Conservation (phyloP, 2,329 filamentous ascomycete genomes). For the Aspergillus bombycis region DNA sequence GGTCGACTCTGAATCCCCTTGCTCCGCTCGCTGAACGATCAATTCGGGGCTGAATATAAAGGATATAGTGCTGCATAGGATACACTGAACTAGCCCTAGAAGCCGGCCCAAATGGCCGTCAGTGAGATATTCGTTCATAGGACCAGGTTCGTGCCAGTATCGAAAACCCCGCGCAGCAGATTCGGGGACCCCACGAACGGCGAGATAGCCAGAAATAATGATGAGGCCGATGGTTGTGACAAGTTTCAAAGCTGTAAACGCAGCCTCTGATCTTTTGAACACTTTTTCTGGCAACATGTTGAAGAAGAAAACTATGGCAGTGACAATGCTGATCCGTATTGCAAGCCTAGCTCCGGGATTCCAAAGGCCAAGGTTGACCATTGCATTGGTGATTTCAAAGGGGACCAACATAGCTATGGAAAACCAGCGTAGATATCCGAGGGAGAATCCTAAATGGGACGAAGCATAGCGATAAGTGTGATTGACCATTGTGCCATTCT, state of each 20-base stretch:
- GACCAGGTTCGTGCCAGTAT: constrained; percentile 54
- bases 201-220: constrained; percentile 54
- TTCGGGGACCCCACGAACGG: constrained; percentile 54
- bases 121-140: constrained; percentile 53
- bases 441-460: constrained; percentile 42
- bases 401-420: constrained; percentile 49
- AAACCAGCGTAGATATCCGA: constrained; percentile 51
- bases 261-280: constrained; percentile 54
- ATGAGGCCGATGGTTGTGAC: constrained; percentile 53
- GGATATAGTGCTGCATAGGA: constrained; percentile 55
- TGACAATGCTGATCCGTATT: constrained; percentile 55
- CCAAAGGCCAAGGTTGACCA: constrained; percentile 67
- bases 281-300: constrained; percentile 52
- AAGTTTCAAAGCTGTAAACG: constrained; percentile 54
- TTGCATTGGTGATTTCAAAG: constrained; percentile 67
- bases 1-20: constrained; percentile 52
- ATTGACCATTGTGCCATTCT: constrained; percentile 43
- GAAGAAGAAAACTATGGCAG: constrained; percentile 58
- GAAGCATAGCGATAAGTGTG: constrained; percentile 46
- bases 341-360: constrained; percentile 40
- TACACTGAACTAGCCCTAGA: constrained; percentile 52
- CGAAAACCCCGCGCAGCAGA: constrained; percentile 53
- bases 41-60: constrained; percentile 59
- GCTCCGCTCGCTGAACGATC: constrained; percentile 58
- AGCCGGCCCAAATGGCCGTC: constrained; percentile 52